Percentiles rank a stretch among this genome's conserved stretches.
Conservation (phyloP, 164 flowering plant genomes). For the Liriodendron chinense region DNA sequence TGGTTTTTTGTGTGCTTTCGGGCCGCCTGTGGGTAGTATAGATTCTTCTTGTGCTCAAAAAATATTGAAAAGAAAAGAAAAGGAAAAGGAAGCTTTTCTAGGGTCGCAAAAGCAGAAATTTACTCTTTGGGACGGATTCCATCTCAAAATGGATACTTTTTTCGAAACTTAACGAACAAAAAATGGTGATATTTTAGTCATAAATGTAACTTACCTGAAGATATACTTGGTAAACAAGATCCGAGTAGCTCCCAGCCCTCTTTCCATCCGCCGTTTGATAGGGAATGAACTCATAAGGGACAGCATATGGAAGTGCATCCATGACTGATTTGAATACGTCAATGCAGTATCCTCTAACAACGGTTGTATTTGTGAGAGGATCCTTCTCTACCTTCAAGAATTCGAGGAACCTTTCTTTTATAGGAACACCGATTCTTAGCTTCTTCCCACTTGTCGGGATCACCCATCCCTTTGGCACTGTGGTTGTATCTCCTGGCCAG, state of each 20-base stretch:
- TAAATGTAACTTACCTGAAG: constrained; percentile 22
- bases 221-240: constrained; percentile 28
- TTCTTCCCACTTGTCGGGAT: constrained; percentile 24
- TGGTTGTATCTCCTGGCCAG: constrained; percentile 28
- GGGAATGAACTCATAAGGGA: constrained; percentile 26
- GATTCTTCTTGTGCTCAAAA: too few relatives aligned
- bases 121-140: too few relatives aligned
- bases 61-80: too few relatives aligned
- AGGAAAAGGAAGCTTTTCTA: too few relatives aligned
- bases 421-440: constrained; percentile 37
- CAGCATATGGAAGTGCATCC: constrained; percentile 14
- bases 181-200: too few relatives aligned
- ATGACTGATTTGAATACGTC: constrained; percentile 23
- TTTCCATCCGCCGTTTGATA: constrained; percentile 16
- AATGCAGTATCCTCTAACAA: constrained; percentile 22
- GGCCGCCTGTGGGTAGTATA: too few relatives aligned
- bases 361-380: constrained; percentile 4
- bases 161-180: too few relatives aligned
- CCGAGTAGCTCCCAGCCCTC: constrained; percentile 24
- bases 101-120: too few relatives aligned
- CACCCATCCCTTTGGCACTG: constrained; percentile 27
- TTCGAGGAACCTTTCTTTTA: constrained; percentile 19
- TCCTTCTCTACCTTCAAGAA: constrained; percentile 17
- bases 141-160: too few relatives aligned
- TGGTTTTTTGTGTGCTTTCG: too few relatives aligned